Conservation (phyloP, 257 asterid species). For the Ajuga chamaepitys region DNA sequence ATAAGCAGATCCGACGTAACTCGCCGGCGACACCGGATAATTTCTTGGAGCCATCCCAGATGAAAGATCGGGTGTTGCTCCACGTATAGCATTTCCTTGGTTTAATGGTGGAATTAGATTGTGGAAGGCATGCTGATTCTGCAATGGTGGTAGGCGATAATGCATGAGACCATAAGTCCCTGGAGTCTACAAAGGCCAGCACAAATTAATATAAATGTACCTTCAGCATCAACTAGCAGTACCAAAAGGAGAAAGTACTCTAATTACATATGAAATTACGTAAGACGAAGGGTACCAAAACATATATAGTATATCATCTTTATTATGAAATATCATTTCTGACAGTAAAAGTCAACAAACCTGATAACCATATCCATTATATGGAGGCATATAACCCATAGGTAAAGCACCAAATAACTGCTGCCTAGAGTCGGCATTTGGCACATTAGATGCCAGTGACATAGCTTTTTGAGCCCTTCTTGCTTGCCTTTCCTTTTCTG, state of each 20-base stretch:
- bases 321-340: neutral
- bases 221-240: slow-evolving; percentile 20
- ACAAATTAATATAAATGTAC: slow-evolving; percentile 27
- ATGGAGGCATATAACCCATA: slow-evolving; percentile 78
- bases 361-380: slow-evolving; percentile 95
- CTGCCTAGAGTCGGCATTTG: slow-evolving; percentile 56
- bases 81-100: slow-evolving; percentile 60
- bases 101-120: slow-evolving; percentile 53
- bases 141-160: slow-evolving; percentile 71
- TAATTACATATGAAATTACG: slow-evolving; percentile 10
- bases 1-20: slow-evolving; percentile 57
- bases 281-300: neutral
- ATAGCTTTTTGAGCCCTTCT: slow-evolving; percentile 87
- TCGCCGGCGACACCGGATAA: slow-evolving; percentile 51
- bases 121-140: slow-evolving; percentile 62
- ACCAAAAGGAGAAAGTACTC: slow-evolving; percentile 9
- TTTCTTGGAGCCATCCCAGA: slow-evolving; percentile 65
- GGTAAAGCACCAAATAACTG: slow-evolving; percentile 78
- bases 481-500: slow-evolving; percentile 92
- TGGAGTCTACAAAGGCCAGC: slow-evolving; percentile 62
- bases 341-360: slow-evolving; percentile 30
- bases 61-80: slow-evolving; percentile 57
- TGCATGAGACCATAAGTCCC: slow-evolving; percentile 83
- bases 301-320: neutral
- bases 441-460: slow-evolving; percentile 44